Evolutionary conservation across 2,329 filamentous ascomycete species (phyloP).

Genomic region (Metarhizium robertsii): DNA sequence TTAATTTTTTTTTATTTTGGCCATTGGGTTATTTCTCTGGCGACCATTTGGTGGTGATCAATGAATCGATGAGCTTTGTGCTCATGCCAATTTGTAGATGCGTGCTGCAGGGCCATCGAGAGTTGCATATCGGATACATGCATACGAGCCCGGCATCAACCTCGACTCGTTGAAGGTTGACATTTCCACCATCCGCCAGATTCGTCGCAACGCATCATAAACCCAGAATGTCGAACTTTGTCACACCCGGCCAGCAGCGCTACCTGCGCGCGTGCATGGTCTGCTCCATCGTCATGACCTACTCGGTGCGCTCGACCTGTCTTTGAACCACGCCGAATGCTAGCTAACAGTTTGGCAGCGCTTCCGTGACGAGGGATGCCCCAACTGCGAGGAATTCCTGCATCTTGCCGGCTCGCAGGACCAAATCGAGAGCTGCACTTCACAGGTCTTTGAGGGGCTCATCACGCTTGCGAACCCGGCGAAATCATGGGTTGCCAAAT

Average conservation of each 20-base stretch:
- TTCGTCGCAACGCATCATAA: neutral
- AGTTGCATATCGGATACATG: constrained; percentile 7
- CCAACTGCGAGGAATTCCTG: constrained; percentile 92
- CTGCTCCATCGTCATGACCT: constrained; percentile 86
- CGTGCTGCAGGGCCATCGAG: neutral
- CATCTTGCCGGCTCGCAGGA: constrained; percentile 72
- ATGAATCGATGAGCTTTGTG: neutral
- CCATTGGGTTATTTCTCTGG: neutral
- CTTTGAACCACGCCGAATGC: neutral
- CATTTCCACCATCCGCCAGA: neutral
- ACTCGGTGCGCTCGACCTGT: constrained; percentile 43
- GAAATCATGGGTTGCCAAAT: constrained; percentile 90
- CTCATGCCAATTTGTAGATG: no score
- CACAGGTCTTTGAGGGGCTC: constrained; percentile 88
- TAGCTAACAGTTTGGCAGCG: constrained; percentile 40
- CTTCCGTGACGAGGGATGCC: constrained; percentile 81
- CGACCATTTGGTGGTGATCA: neutral
- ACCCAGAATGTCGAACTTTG: constrained; percentile 41
- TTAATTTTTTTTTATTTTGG: neutral
- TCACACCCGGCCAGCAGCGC: constrained; percentile 67
- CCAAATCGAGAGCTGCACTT: constrained; percentile 84
- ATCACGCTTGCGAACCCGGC: constrained; percentile 77
- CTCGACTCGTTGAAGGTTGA: neutral
- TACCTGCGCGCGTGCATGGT: constrained; percentile 96
- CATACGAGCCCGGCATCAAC: neutral